Conservation (phyloP, 106 monocot species). For the Acorus calamus region DNA sequence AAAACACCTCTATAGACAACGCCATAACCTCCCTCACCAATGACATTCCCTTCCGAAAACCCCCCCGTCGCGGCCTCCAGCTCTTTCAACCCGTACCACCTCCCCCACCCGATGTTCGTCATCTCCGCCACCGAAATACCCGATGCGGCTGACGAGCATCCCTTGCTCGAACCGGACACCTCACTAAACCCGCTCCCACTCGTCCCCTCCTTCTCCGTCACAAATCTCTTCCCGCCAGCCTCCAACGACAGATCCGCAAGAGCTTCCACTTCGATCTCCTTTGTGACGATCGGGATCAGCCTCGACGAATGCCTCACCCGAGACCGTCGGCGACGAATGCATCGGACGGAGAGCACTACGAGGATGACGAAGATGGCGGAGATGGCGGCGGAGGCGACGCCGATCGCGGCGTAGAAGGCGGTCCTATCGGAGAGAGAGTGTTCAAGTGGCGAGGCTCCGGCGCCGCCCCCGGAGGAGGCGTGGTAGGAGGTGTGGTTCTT, state of each 20-base stretch:
- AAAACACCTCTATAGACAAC: conserved; percentile 85
- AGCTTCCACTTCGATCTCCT: conserved; percentile 44
- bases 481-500: no score
- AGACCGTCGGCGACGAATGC: background rate
- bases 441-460: no score
- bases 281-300: conserved; percentile 25
- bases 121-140: conserved; percentile 40
- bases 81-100: conserved; percentile 87
- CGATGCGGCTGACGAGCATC: background rate
- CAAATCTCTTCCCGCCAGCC: conserved; percentile 13
- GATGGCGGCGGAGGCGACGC: conserved; percentile 71
- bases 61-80: conserved; percentile 66
- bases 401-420: conserved; percentile 70
- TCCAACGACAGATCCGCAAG: conserved; percentile 5
- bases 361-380: conserved; percentile 68
- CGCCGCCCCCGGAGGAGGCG: no score
- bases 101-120: conserved; percentile 90
- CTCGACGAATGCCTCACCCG: conserved; percentile 6
- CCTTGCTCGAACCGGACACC: background rate
- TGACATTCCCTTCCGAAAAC: conserved; percentile 77
- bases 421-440: no score
- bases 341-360: conserved; percentile 62
- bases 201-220: conserved; percentile 26
- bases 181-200: background rate
- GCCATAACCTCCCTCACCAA: conserved; percentile 87